Evolutionary conservation across 768 basidiomycete species (phyloP).

Genomic region (Psilocybe cubensis): DNA sequence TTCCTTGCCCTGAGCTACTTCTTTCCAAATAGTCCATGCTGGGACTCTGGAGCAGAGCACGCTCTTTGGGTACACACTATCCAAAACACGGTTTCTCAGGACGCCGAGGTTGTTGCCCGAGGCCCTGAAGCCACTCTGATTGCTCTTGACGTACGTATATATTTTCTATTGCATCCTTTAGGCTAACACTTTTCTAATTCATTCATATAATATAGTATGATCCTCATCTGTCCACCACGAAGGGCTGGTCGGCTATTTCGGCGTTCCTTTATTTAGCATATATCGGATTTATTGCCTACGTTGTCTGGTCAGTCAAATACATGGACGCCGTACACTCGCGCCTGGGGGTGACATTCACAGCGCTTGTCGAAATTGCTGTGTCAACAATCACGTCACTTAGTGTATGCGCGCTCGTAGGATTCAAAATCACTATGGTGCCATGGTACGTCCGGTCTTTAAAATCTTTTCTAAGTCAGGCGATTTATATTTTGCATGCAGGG

Average conservation of each 20-base stretch:
- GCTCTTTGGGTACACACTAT: constrained; percentile 65
- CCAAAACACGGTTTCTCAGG: constrained; percentile 35
- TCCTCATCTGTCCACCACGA: constrained; percentile 46
- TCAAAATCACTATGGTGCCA: constrained; percentile 88
- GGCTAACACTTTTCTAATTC: not conserved
- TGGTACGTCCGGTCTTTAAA: constrained; percentile 53
- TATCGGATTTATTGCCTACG: constrained; percentile 72
- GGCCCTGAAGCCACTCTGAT: constrained; percentile 44
- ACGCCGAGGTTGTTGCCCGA: constrained; percentile 32
- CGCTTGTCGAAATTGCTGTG: constrained; percentile 86
- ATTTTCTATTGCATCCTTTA: constrained; percentile 2
- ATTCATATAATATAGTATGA: constrained; percentile 48
- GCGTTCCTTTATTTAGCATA: constrained; percentile 79
- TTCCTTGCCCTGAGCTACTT: constrained; percentile 84
- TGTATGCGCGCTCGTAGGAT: constrained; percentile 88
- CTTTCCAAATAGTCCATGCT: constrained; percentile 77
- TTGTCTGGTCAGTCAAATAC: constrained; percentile 72
- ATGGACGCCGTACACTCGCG: constrained; percentile 90
- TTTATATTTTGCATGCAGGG: constrained; percentile 49
- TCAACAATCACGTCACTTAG: constrained; percentile 94
- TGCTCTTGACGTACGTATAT: constrained; percentile 49
- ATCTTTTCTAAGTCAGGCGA: constrained; percentile 4
- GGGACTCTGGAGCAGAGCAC: constrained; percentile 59
- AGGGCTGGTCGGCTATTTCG: constrained; percentile 63
- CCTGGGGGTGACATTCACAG: constrained; percentile 91